These are phyloP conservation scores for Zymoseptoria tritici DNA, from an alignment of 2,329 filamentous ascomycete species.

Conservation along the genomic window DNA sequence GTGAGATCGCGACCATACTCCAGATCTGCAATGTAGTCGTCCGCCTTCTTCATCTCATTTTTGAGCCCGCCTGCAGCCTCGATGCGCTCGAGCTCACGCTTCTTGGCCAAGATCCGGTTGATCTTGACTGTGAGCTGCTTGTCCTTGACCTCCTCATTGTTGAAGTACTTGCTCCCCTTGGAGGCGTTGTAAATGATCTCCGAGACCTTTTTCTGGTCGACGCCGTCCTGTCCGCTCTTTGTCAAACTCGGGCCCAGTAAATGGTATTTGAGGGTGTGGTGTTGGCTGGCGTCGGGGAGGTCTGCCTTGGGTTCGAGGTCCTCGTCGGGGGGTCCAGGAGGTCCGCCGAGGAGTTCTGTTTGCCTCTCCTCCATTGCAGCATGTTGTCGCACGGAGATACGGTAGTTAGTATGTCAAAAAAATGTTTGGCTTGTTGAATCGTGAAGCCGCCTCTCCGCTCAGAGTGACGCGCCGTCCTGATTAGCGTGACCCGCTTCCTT, in stretches of 20 bases:
- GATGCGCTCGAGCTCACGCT: slow-evolving; percentile 64
- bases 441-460: background rate
- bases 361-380: background rate
- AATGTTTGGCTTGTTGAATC: background rate
- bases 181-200: slow-evolving; percentile 96
- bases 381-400: background rate
- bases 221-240: slow-evolving; percentile 85
- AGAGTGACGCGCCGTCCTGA: background rate
- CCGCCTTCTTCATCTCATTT: slow-evolving; percentile 65
- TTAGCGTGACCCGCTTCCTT: background rate
- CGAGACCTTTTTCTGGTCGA: slow-evolving; percentile 91
- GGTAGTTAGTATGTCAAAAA: background rate
- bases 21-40: slow-evolving; percentile 71
- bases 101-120: slow-evolving; percentile 66
- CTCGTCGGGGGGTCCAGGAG: background rate
- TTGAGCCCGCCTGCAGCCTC: slow-evolving; percentile 53
- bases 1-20: slow-evolving; percentile 73
- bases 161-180: slow-evolving; percentile 94
- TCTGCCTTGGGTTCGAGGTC: background rate
- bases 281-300: slow-evolving; percentile 29
- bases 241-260: slow-evolving; percentile 84
- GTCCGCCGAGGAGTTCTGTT: background rate
- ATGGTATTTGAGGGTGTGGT: slow-evolving; percentile 76
- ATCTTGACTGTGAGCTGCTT: slow-evolving; percentile 80
- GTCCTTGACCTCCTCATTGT: slow-evolving; percentile 78